A percentile compares a stretch with the other conserved stretches of the same genome.
Evolutionary conservation across 306 rosid genomes (phyloP).

Genomic region (Notholithocarpus densiflorus): DNA sequence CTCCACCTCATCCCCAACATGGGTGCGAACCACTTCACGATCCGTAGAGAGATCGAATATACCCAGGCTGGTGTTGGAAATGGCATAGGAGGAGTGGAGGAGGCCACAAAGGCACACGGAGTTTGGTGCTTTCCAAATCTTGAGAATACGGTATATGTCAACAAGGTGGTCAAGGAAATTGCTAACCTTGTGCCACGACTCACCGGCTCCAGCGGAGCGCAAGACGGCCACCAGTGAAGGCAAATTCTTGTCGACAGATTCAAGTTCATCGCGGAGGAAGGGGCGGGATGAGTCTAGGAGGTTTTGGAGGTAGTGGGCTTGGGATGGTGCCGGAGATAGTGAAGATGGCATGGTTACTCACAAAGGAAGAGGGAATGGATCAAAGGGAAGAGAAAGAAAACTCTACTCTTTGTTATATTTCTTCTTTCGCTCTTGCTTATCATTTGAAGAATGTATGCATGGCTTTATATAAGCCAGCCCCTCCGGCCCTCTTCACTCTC

Average conservation of each 20-base stretch:
- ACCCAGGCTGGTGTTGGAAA: slow-evolving; percentile 63
- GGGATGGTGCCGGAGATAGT: background rate
- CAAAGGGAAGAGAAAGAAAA: no score
- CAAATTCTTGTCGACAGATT: slow-evolving; percentile 38
- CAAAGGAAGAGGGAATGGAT: no score
- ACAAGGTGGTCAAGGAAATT: slow-evolving; percentile 76
- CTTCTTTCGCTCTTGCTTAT: no score
- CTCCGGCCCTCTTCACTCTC: no score
- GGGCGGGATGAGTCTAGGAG: slow-evolving; percentile 62
- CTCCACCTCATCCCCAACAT: slow-evolving; percentile 64
- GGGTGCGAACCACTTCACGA: slow-evolving; percentile 54
- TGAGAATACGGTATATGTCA: slow-evolving; percentile 66
- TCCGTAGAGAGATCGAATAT: slow-evolving; percentile 82
- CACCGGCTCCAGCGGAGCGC: slow-evolving; percentile 74
- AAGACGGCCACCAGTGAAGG: slow-evolving; percentile 52
- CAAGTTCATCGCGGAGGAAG: slow-evolving; percentile 73
- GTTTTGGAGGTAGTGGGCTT: slow-evolving; percentile 10
- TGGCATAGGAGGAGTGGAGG: slow-evolving; percentile 88
- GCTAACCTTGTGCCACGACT: slow-evolving; percentile 96
- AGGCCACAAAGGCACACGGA: slow-evolving; percentile 74
- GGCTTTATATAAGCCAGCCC: no score
- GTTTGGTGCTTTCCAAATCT: slow-evolving; percentile 58
- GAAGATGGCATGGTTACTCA: slow-evolving; percentile 19
- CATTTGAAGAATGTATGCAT: no score
- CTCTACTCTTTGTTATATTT: no score